Evolutionary conservation across 805 yeast genomes (phyloP), one percentile per base, ranked within the genome.

Genomic region (Schwanniomyces polymorphus): DNA sequence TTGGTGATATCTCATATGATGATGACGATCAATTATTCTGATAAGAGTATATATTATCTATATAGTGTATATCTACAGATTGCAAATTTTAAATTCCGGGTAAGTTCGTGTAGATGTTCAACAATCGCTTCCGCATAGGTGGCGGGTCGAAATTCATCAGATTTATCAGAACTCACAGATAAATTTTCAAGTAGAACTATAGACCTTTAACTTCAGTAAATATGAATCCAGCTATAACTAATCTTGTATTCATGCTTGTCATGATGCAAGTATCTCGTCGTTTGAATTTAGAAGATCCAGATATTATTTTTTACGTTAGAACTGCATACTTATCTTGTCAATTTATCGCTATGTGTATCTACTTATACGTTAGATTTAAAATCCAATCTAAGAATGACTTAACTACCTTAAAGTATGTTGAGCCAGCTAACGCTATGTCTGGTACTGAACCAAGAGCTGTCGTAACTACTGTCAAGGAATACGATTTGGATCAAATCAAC

Each of bases 241-340:
- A 92, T 75, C 70, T 94, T 59, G 88, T 79, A 59, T 74, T 94
- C 80, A 92, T 91, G 97, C 84, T 91, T 65, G 87, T 82, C 78
- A 89, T 90, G 89, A 92, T 91, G 97, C 97, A 91, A 72, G 87
- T 91, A 54, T 83, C 97, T 54, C 88, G 90, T 70, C 83, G 81
- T 65, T 76, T 94, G 52, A 94, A 92, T 70, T 83, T 91, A 70
- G 97, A 92, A 68, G 81, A 91, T 70, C 92, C 95, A 40, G 70
- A 70, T 54, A 79, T 82, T 48, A 74, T 91, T 44, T 70, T 86
- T 65, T 86, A 82, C 65, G 91, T 89, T 45, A 84, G 99, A 68
- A 73, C 75, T 33, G 81, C 82, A 39, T 94, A 89, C 74, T 68
- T 79, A 41, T 58, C 84, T 18, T 82, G 91, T 62, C 90, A 88